Conservation (phyloP, 257 asterid genomes). For the Fraxinus pennsylvanica region DNA sequence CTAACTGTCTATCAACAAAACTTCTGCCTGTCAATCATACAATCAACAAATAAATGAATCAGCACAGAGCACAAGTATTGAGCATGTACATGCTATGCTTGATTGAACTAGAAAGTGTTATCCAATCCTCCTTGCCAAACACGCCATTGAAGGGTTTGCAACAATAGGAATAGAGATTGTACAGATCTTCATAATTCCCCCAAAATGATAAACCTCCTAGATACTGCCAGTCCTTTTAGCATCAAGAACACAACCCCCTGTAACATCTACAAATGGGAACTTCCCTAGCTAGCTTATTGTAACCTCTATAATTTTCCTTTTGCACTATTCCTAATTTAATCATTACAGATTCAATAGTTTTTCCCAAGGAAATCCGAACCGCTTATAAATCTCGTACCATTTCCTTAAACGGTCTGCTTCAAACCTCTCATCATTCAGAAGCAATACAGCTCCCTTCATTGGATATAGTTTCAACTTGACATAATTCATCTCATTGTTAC, state of each 20-base stretch:
- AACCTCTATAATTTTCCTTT: not conserved
- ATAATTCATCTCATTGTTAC: conserved; percentile 15
- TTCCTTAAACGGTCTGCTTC: not conserved
- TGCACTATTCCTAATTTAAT: not conserved
- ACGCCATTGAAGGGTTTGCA: not conserved
- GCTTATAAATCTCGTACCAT: not conserved
- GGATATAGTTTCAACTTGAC: not conserved
- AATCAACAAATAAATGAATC: conserved; percentile 42
- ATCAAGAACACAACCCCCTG: not conserved
- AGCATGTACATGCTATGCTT: not conserved
- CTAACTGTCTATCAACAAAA: not conserved
- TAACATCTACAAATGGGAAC: not conserved
- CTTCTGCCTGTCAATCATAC: not conserved
- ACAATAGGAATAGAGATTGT: not conserved
- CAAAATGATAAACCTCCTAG: not conserved
- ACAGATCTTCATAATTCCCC: not conserved
- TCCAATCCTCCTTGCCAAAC: not conserved
- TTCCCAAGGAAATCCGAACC: not conserved
- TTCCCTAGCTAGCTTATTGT: not conserved
- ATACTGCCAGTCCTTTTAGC: not conserved
- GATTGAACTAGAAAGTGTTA: not conserved
- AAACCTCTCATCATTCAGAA: not conserved
- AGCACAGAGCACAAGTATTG: conserved; percentile 18
- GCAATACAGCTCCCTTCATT: not conserved
- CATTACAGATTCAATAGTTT: not conserved